Evolutionary conservation across 2,329 filamentous ascomycete genomes (phyloP).

Genomic region (Xenoacremonium recifei): DNA sequence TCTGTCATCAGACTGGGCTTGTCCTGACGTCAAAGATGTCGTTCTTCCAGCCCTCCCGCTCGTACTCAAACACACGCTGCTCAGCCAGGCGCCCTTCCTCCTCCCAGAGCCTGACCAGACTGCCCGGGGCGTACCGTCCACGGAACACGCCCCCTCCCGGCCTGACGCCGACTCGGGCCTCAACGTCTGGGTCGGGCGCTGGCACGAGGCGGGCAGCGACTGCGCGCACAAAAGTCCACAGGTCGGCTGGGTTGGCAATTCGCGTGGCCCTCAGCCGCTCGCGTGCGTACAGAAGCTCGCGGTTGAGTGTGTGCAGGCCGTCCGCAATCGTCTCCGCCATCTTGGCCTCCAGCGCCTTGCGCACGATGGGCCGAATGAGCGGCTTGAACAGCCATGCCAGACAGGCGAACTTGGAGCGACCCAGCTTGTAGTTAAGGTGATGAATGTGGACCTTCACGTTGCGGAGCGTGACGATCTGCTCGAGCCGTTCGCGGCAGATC

Average conservation of each 20-base stretch:
- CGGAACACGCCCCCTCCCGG: conserved; percentile 65
- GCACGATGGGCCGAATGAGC: conserved; percentile 75
- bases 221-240: conserved; percentile 80
- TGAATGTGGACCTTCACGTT: conserved; percentile 80
- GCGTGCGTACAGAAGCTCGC: conserved; percentile 81
- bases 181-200: conserved; percentile 71
- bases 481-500: conserved; percentile 72
- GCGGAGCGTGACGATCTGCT: conserved; percentile 77
- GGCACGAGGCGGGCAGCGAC: conserved; percentile 74
- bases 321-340: conserved; percentile 70
- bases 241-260: conserved; percentile 74
- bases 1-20: conserved; percentile 20
- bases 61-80: conserved; percentile 73
- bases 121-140: conserved; percentile 84
- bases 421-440: conserved; percentile 77
- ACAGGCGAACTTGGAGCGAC: conserved; percentile 72
- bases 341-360: conserved; percentile 75
- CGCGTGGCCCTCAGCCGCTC: conserved; percentile 84
- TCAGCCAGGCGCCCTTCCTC: conserved; percentile 69
- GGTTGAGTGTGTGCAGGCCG: conserved; percentile 70
- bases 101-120: conserved; percentile 86
- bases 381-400: conserved; percentile 84
- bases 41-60: conserved; percentile 76
- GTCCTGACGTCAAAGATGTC: conserved; percentile 66
- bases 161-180: conserved; percentile 69